Base-by-base conservation (phyloP, 352 stramenopile genomes). In the Stramenopiles sp. region DNA sequence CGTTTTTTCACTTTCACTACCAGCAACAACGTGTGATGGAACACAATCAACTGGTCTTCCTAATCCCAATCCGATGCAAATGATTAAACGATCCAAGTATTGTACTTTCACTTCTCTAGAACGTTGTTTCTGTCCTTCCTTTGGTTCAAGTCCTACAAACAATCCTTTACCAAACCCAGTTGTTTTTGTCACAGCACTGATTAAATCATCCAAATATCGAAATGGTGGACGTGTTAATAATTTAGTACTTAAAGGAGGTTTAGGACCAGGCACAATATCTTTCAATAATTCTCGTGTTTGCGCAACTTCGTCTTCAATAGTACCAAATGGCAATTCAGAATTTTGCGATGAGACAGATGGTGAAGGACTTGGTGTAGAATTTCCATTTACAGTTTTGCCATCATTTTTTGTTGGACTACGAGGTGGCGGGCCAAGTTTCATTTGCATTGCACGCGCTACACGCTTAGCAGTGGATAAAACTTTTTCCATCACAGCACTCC, bases 141-240 rank as follows among this genome's bases (percentile, higher is more conserved):
- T 31, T 43, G 65, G 65, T 13, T 78, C 33, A 32, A 63, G 30
- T 13, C 65, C 74, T 53, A 88, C 93, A 83, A 93, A 94, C 63
- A 93, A 84, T 0, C 84, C 86, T 78, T 90, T 85, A 33, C 84
- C 87, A 81, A 98, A 97, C 43, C 91, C 91, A 73, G 91, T 94
- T 81, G 83, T 81, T 74, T 86, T 83, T 29, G 85, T 89, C 43
- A 98, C 84, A 69, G 90, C 91, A 65, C 89, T 86, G 78, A 98
- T 91, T 43, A 98, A 86, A 83, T 98, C 93, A 84, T 97, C 90
- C 63, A 98, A 85, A 83, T 98, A 98, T 43, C 94, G 91, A 84
- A 98, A 98, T 20, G 94, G 94, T 33, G 94, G 94, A 82, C 97
- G 97, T 80, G 85, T 83, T 63, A 98, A 87, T 63, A 98, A 86